phyloP scores from a whole-genome alignment of 2,329 filamentous ascomycete genomes.

The Aspergillus ruber region DNA sequence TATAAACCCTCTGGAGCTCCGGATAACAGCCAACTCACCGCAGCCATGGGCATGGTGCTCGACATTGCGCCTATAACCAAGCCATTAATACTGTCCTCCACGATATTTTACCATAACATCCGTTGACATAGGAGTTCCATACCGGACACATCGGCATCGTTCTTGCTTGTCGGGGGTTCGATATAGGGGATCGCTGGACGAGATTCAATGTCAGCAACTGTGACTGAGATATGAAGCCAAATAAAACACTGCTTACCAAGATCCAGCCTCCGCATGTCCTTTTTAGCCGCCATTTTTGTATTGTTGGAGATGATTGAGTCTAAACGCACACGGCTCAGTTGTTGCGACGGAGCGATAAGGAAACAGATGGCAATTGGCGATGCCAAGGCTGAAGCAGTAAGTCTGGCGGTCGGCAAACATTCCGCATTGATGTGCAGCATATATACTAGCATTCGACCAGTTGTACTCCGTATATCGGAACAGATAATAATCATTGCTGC shows the following conservation, averaged over 20 bases:
- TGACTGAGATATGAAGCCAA: constrained; percentile 1
- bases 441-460: neutral
- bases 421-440: neutral
- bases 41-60: constrained; percentile 89
- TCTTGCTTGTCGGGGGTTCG: constrained; percentile 62
- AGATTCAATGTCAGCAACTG: neutral
- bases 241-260: constrained; percentile 52
- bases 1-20: constrained; percentile 6
- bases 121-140: constrained; percentile 29
- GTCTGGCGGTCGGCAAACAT: constrained; percentile 2
- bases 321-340: neutral
- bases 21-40: constrained; percentile 45
- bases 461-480: neutral
- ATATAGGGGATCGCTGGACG: constrained; percentile 77
- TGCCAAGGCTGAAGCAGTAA: constrained; percentile 18
- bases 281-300: constrained; percentile 57
- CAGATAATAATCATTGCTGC: too few relatives aligned
- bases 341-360: constrained; percentile 3
- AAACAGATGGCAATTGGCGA: constrained; percentile 6
- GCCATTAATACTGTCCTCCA: constrained; percentile 11
- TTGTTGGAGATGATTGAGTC: constrained; percentile 1
- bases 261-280: constrained; percentile 69
- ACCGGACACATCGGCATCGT: constrained; percentile 63
- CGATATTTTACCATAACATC: neutral
- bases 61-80: constrained; percentile 49